Percentiles rank a stretch among this genome's conserved stretches.
phyloP scores from a whole-genome alignment of 2,329 filamentous ascomycete species.

The Fusarium compactum region DNA sequence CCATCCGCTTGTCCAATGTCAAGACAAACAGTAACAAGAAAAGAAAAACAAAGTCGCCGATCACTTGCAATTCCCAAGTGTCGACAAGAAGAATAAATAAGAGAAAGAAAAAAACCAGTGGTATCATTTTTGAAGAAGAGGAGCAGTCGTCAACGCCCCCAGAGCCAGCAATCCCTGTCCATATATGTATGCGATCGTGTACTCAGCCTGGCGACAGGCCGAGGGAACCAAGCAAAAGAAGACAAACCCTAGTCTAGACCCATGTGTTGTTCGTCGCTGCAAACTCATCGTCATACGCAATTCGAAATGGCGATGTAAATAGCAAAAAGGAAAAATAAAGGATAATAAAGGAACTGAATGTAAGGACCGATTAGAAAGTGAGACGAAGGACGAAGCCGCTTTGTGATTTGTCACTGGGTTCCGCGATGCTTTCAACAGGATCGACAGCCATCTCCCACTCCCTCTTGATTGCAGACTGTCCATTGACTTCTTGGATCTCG shows the following conservation, averaged over 20 bases:
- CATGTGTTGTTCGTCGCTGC: conserved; percentile 28
- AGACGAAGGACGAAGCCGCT: conserved; percentile 60
- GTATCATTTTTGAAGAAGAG: conserved; percentile 47
- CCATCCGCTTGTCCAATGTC: conserved; percentile 26
- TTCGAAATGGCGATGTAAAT: background rate
- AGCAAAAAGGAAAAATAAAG: conserved; percentile 7
- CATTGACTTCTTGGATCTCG: conserved; percentile 67
- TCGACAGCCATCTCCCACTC: conserved; percentile 75
- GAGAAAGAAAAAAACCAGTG: conserved; percentile 39
- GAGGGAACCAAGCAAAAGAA: conserved; percentile 40
- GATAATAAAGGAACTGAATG: background rate
- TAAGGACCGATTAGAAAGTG: conserved; percentile 54
- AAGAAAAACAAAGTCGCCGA: conserved; percentile 12
- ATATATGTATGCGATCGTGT: conserved; percentile 44
- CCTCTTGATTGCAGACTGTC: conserved; percentile 57
- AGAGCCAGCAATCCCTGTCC: conserved; percentile 39
- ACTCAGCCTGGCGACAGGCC: conserved; percentile 44
- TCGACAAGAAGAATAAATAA: conserved; percentile 19
- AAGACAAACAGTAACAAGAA: conserved; percentile 15
- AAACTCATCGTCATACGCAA: conserved; percentile 22
- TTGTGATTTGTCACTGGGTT: conserved; percentile 37
- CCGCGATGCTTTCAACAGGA: conserved; percentile 50
- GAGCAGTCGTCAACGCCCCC: conserved; percentile 43
- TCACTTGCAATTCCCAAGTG: conserved; percentile 10
- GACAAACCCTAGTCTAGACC: conserved; percentile 45